Base-by-base conservation (phyloP, 371 early-diverging fungal genomes). In the Mucor piriformis region DNA sequence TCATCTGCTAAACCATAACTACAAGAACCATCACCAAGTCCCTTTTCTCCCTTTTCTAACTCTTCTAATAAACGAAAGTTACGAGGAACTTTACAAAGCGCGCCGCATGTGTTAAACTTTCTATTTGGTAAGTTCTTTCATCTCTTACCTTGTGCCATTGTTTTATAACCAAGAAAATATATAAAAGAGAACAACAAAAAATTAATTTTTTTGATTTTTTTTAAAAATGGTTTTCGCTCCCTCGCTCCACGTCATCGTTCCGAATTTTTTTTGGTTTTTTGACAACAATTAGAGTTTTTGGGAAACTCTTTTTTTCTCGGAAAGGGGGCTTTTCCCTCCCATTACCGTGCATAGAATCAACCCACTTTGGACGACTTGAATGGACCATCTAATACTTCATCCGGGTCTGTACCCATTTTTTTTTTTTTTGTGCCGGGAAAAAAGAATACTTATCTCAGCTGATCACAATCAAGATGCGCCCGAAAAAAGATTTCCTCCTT, bases 31-130 rank as follows among this genome's bases (percentile, higher is more conserved):
- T 96, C 97, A 52, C 97, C 96, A 71, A 92, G 87, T 29, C 95
- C 96, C 81, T 97, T 98, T 71, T 98, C 97, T 57, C 95, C 96
- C 73, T 93, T 93, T 74, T 98, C 98, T 40, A 97, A 88, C 76
- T 98, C 98, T 72, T 95, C 96, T 44, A 98, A 81, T 58, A 98
- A 88, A 64, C 92, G 88, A 74, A 98, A 97, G 79, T 95, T 97
- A 63, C 98, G 90, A 57, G 98, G 98, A 64, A 96, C 93, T 92
- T 68, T 20, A 51, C 16, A 40, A 52, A 7, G 15, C 13, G 6
- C 40, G 23, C 3, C 3, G 21, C 32, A 42, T 42, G 58, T 50
- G 50, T 35, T 27, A 32, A 34, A 18, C 15, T 18, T 23, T 11
- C 18, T 27, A 10, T 23, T 4, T 46, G n/a, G n/a, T n/a, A n/a